Evolutionary conservation across 441 rosid genomes (phyloP).

Genomic region (Croton setiger): DNA sequence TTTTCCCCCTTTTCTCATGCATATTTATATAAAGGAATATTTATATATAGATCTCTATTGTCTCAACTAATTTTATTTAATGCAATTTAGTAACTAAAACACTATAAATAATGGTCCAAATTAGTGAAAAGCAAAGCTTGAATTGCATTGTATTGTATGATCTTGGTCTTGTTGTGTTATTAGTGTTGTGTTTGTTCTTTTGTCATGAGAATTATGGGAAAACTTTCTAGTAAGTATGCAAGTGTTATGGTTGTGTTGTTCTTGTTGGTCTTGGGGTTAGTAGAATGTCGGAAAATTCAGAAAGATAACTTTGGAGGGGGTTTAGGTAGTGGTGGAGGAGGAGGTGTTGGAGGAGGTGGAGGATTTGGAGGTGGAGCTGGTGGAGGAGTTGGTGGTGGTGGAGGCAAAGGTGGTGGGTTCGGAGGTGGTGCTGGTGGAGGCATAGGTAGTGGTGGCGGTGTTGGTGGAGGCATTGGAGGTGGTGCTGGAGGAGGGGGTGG

Average conservation of each 20-base stretch:
- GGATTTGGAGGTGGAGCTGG: background rate
- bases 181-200: background rate
- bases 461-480: slow-evolving; percentile 8
- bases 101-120: slow-evolving; percentile 24
- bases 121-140: background rate
- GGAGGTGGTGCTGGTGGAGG: slow-evolving; percentile 8
- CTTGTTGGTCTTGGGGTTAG: slow-evolving; percentile 42
- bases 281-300: slow-evolving; percentile 49
- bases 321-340: slow-evolving; percentile 15
- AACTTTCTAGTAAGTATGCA: slow-evolving; percentile 22
- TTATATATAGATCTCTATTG: background rate
- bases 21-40: background rate
- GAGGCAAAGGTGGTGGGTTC: background rate
- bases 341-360: background rate
- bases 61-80: slow-evolving; percentile 17
- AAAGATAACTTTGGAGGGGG: slow-evolving; percentile 29
- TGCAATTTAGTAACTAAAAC: background rate
- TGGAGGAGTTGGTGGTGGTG: background rate
- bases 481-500: slow-evolving; percentile 2
- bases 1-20: background rate
- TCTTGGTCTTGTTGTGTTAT: too few relatives aligned
- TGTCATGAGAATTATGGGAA: slow-evolving; percentile 35
- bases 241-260: slow-evolving; percentile 32
- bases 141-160: background rate
- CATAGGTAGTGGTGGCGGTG: slow-evolving; percentile 14